Evolutionary conservation across 495 filamentous ascomycete genomes (phyloP).

Genomic region (Cercophora newfieldiana): DNA sequence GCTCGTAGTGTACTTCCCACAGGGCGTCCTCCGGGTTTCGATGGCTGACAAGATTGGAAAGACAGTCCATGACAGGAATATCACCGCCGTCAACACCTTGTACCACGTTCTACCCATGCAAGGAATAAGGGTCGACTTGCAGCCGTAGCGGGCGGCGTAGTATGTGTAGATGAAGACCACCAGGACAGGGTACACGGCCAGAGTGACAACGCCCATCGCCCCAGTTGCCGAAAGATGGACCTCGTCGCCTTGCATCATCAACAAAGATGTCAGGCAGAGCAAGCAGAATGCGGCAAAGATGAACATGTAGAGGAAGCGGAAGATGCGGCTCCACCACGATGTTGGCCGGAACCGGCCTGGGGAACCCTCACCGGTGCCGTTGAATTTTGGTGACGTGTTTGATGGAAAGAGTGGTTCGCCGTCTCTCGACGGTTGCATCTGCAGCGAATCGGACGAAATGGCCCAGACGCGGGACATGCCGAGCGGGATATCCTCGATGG

Average conservation of each 20-base stretch:
- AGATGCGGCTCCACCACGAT: background rate
- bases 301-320: background rate
- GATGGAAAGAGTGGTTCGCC: background rate
- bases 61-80: background rate
- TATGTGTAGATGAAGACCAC: slow-evolving; percentile 9
- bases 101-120: slow-evolving; percentile 18
- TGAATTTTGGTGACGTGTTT: too few relatives aligned
- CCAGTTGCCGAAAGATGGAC: background rate
- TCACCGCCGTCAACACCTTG: slow-evolving; percentile 6
- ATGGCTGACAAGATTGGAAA: background rate
- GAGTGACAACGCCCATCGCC: background rate
- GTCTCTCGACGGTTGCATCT: background rate
- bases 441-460: background rate
- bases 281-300: background rate
- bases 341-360: background rate
- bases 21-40: slow-evolving; percentile 9
- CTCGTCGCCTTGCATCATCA: background rate
- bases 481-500: background rate
- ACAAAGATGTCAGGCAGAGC: background rate
- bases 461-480: background rate
- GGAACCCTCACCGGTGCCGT: background rate
- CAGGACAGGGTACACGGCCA: background rate
- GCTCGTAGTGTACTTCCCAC: slow-evolving; percentile 5
- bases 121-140: slow-evolving; percentile 17
- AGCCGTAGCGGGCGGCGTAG: slow-evolving; percentile 12